Evolutionary conservation across 257 asterid species (phyloP).

Genomic region (Rauvolfia tetraphylla): DNA sequence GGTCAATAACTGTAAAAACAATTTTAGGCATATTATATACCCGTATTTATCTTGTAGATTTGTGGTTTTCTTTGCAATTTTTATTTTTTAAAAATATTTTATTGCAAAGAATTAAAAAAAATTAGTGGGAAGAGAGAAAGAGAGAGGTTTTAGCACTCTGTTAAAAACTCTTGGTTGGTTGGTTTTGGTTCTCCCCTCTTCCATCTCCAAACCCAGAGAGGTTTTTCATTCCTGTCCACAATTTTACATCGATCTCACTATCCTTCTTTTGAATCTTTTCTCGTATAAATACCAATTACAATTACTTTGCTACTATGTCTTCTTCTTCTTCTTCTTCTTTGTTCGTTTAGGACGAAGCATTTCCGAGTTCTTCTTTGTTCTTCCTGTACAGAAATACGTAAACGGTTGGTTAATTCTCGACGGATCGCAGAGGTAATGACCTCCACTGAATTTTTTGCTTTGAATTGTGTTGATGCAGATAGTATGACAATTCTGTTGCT

Average conservation of each 20-base stretch:
- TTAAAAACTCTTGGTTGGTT: slow-evolving; percentile 31
- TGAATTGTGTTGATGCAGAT: not conserved
- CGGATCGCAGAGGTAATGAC: slow-evolving; percentile 7
- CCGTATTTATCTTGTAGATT: not conserved
- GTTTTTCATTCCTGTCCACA: slow-evolving; percentile 20
- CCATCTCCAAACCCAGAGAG: slow-evolving; percentile 18
- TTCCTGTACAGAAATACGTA: not conserved
- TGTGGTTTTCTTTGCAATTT: not conserved
- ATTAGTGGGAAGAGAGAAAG: slow-evolving; percentile 8
- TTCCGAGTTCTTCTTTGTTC: not conserved
- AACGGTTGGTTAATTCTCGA: not conserved
- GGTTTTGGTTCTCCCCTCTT: slow-evolving; percentile 10
- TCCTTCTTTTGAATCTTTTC: not conserved
- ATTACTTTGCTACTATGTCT: slow-evolving; percentile 12
- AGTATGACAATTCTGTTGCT: not conserved
- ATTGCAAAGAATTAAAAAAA: not conserved
- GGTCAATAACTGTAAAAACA: slow-evolving; percentile 23
- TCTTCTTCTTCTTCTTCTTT: not conserved
- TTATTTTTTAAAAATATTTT: too few relatives aligned
- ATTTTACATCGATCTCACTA: not conserved
- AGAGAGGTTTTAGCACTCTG: slow-evolving; percentile 33
- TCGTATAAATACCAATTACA: slow-evolving; percentile 12
- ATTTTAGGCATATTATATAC: not conserved
- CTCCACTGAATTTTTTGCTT: not conserved
- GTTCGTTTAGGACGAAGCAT: not conserved